Evolutionary conservation across 257 asterid species (phyloP).

Genomic region (Solanum arcanum): DNA sequence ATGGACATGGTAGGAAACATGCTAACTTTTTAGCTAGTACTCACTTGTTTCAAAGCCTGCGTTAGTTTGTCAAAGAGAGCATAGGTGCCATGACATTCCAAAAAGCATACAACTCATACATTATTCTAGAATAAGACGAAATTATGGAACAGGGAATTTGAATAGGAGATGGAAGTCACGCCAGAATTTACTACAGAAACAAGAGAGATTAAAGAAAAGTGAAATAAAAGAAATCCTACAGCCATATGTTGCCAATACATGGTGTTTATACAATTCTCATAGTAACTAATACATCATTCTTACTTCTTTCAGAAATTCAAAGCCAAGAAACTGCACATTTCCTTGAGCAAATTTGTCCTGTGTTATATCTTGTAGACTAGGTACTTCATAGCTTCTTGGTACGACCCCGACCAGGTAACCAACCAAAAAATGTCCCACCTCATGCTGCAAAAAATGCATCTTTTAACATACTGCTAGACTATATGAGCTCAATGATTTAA

Average conservation of each 20-base stretch:
- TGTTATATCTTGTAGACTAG: conserved; percentile 41
- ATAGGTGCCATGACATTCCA: neutral
- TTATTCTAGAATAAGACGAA: neutral
- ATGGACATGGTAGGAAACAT: neutral
- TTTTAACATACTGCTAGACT: neutral
- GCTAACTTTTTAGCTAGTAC: neutral
- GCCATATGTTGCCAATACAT: neutral
- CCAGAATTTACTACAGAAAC: neutral
- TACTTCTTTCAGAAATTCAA: conserved; percentile 58
- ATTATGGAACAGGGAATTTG: neutral
- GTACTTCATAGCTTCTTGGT: conserved; percentile 51
- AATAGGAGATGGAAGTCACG: neutral
- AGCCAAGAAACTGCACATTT: conserved; percentile 48
- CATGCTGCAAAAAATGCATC: conserved; percentile 40
- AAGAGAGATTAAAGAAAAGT: neutral
- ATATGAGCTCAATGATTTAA: neutral
- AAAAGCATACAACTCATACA: neutral
- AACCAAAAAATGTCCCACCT: conserved; percentile 74
- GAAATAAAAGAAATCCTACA: neutral
- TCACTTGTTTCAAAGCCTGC: neutral
- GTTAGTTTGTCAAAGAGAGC: neutral
- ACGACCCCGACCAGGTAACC: conserved; percentile 68
- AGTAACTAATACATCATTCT: conserved; percentile 4
- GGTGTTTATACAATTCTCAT: neutral
- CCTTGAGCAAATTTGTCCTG: conserved; percentile 45